Conservation (phyloP, 139 green algal genomes). For the Tetradesmus lagerheimii region DNA sequence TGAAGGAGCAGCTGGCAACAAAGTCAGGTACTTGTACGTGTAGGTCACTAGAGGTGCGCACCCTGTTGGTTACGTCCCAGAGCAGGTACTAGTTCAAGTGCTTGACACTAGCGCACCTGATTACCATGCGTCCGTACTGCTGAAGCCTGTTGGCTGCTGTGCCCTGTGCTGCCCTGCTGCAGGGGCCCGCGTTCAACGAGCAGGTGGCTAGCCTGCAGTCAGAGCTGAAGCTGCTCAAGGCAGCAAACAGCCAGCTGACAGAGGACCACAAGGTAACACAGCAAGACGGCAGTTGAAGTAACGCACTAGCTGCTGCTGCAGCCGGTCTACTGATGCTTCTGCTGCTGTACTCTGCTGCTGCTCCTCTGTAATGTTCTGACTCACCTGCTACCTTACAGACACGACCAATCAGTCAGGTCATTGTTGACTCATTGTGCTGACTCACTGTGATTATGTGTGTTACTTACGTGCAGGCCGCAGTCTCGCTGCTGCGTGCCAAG, state of each 20-base stretch:
- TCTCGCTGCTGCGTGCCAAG: constrained; percentile 35
- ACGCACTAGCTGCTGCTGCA: neutral
- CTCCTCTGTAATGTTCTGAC: too few relatives aligned
- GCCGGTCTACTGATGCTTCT: neutral
- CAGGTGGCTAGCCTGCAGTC: constrained; percentile 49
- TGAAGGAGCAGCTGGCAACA: too few relatives aligned
- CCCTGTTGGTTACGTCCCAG: too few relatives aligned
- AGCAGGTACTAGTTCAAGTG: too few relatives aligned
- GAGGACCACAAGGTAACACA: constrained; percentile 37
- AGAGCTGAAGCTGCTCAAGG: constrained; percentile 45
- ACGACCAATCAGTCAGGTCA: too few relatives aligned
- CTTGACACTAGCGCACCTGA: neutral
- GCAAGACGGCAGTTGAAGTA: neutral
- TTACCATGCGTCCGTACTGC: neutral
- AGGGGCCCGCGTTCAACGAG: constrained; percentile 43
- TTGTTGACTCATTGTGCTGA: neutral
- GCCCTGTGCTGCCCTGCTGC: neutral
- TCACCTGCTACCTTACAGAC: too few relatives aligned
- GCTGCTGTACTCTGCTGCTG: neutral
- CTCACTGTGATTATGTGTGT: neutral
- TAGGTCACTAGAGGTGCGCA: too few relatives aligned
- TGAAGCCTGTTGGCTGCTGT: neutral
- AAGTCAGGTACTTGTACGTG: too few relatives aligned
- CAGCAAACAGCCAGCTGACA: constrained; percentile 2
- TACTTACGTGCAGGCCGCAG: neutral